Evolutionary conservation across 108 stramenopile species (phyloP), one percentile per base, ranked within the genome.

Genomic region (Mediolabrus comicus): DNA sequence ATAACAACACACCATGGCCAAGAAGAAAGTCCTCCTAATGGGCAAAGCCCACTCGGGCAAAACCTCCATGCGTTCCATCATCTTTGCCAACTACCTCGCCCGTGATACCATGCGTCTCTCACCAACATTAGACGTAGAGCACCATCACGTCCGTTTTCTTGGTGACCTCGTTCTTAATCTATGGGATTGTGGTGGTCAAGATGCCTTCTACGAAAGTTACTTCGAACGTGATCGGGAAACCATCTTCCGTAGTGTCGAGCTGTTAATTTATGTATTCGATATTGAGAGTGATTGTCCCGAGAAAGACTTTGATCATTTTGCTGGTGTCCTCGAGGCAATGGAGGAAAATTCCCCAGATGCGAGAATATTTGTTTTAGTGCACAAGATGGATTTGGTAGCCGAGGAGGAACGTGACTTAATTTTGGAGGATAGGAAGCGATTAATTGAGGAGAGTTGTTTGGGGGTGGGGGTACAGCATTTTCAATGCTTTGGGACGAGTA

Each of bases 111-210:
- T 92, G 72, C 89, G 97, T 14, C 87, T 99, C 30, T 85, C 88
- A 9, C 94, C 97, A 26, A 98, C 99, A 0, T 73, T 98, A 19
- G 99, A 99, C 73, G 98, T 99, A 22, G 98, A 99, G 59, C 95
- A 98, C 74, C 91, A 92, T 53, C 94, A 98, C 74, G 96, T 99
- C 29, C 96, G 99, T 8, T 98, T 99, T 69, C 82, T 99, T n/a
- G 98, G 98, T 22, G 94, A 98, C 62, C 72, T 99, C 22, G 95
- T 97, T 17, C 84, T 99, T 51, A 98, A 98, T 65, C 82, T 99
- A n/a, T 99, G 99, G 99, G 99, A 99, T 81, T 99, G 99, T 77
- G 99, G 99, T 10, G 99, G 99, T 12, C 95, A 96, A 74, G 98
- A 98, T 69, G 92, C 92, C 71, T 98, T 99, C 65, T 99, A 95